Percentiles rank a stretch among this genome's conserved stretches.
Evolutionary conservation across 805 yeast species (phyloP).

Genomic region (Hanseniaspora valbyensis): DNA sequence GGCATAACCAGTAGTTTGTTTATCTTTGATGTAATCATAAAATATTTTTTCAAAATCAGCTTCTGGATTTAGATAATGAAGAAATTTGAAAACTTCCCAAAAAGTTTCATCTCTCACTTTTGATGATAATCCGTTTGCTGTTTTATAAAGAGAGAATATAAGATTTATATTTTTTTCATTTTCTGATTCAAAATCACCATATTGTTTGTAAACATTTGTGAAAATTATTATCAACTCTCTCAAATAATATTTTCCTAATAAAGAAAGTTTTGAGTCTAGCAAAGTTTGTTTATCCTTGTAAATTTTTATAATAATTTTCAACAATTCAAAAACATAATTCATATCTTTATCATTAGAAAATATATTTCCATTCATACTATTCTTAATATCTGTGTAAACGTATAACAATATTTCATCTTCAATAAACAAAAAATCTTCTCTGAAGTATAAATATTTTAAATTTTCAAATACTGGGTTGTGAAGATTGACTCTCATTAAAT

Average conservation of each 20-base stretch:
- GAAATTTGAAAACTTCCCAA: slow-evolving; percentile 9
- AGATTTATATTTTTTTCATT: not conserved
- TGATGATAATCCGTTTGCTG: not conserved
- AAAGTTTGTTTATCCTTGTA: not conserved
- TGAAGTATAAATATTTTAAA: not conserved
- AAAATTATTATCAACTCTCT: not conserved
- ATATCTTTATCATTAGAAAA: not conserved
- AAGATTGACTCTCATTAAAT: not conserved
- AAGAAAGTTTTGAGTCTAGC: not conserved
- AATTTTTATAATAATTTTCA: not conserved
- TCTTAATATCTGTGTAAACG: slow-evolving; percentile 1
- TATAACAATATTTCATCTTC: not conserved
- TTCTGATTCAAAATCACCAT: not conserved
- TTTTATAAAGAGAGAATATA: slow-evolving; percentile 3
- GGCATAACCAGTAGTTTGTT: not conserved
- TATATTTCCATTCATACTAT: slow-evolving; percentile 2
- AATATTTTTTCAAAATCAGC: not conserved
- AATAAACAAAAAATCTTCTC: not conserved
- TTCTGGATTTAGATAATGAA: not conserved
- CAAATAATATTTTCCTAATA: not conserved
- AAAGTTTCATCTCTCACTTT: not conserved
- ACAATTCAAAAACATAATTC: not conserved
- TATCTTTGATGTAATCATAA: not conserved
- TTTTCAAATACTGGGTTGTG: not conserved
- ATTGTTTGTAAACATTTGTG: slow-evolving; percentile 10